Base-by-base conservation (phyloP, 148 eudicot species). In the Heliosperma pusillum region DNA sequence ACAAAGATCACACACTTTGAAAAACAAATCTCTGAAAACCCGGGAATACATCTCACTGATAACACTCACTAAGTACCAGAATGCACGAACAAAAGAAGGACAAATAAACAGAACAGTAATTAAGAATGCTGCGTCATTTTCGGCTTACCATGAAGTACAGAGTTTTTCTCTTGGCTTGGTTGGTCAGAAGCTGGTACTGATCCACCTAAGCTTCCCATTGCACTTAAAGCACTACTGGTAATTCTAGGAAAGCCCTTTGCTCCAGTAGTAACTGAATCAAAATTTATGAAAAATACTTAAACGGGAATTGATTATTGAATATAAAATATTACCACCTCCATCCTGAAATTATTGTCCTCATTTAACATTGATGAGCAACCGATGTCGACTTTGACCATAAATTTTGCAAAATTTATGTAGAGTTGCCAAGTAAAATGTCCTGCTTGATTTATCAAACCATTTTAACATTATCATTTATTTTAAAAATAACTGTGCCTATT, bases 211-310 rank as follows among this genome's bases (percentile, higher is more conserved):
- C 87, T 86, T 69, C 82, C 88, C 56, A 73, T 74, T 63, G 84
- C 83, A 72, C 76, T 85, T 67, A 76, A 55, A 71, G 82, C 63
- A 81, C 70, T 75, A 62, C 85, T 70, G 65, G 78, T 61, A 61
- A 80, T 72, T 73, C 74, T 78, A 33, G 84, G 76, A 65, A 78
- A 85, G 62, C 81, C 96, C 69, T 82, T 83, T 33, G 87, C 74
- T 76, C 84, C 91, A 77, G 83, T 74, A 83, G 86, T 88, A 85
- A 76, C 85, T 82, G 85, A 75, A 83, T 74, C 78, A 88, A 84
- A 77, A 74, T 79, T 22, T 13, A 78, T 57, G 59, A 47, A 74
- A 68, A 76, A 69, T 64, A 81, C 72, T 80, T 52, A 76, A 42
- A 55, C 63, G 80, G 71, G 79, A 76, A 44, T 62, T 58, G 52